Percentiles rank a stretch among this genome's conserved stretches.
Evolutionary conservation across 345 rosid genomes (phyloP).

Genomic region (Diplotaxis tenuifolia): DNA sequence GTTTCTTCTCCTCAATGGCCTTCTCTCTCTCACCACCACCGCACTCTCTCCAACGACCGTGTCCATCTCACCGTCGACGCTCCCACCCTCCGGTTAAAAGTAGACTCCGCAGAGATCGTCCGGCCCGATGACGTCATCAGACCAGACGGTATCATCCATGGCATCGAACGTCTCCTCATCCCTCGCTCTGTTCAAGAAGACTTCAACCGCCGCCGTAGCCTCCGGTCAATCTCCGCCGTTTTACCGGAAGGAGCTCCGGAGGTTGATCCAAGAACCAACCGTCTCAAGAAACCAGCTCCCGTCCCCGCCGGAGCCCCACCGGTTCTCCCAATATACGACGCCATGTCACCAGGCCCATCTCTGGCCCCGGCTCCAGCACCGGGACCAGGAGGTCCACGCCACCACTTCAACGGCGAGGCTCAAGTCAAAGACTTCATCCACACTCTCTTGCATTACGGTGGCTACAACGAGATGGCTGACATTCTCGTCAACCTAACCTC

Average conservation of each 20-base stretch:
- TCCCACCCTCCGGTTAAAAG: conserved; percentile 30
- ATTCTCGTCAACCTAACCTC: conserved; percentile 88
- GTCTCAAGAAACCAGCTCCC: conserved; percentile 57
- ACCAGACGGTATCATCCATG: conserved; percentile 77
- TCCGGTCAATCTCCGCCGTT: conserved; percentile 64
- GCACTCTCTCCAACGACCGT: conserved; percentile 48
- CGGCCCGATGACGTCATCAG: conserved; percentile 47
- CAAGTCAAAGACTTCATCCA: conserved; percentile 92
- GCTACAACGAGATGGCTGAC: conserved; percentile 97
- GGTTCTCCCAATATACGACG: conserved; percentile 71
- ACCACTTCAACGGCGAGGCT: conserved; percentile 81
- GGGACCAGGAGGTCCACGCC: conserved; percentile 84
- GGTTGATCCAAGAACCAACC: conserved; percentile 66
- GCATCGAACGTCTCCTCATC: conserved; percentile 57
- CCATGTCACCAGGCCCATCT: conserved; percentile 96
- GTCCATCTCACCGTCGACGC: conserved; percentile 46
- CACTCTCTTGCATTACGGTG: conserved; percentile 85
- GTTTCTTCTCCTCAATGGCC: conserved; percentile 62
- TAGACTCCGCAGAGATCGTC: conserved; percentile 48
- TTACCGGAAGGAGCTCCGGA: conserved; percentile 71
- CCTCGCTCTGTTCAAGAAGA: conserved; percentile 75
- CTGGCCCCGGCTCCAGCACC: conserved; percentile 97
- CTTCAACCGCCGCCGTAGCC: conserved; percentile 60
- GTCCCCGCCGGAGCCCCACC: conserved; percentile 70
- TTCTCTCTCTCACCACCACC: conserved; percentile 29